These are phyloP conservation scores for Fusarium buxicola DNA, from an alignment of 2,329 filamentous ascomycete species.

Conservation along the genomic window DNA sequence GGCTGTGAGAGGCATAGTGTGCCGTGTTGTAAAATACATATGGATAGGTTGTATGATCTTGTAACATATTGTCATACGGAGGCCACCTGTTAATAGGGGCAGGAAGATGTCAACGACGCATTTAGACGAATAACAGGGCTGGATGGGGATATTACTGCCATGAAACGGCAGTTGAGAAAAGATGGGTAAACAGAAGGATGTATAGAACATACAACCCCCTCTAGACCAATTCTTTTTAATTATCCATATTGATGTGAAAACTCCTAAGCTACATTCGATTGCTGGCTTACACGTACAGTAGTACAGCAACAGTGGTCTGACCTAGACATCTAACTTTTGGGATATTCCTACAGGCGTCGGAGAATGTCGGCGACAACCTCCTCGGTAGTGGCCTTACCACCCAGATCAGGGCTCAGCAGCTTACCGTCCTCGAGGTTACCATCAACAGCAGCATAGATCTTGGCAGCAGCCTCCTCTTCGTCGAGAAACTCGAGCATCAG, in stretches of 20 bases:
- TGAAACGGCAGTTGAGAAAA: constrained; percentile 20
- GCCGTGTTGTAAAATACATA: constrained; percentile 41
- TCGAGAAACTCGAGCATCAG: constrained; percentile 97
- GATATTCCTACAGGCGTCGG: constrained; percentile 73
- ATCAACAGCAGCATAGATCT: constrained; percentile 93
- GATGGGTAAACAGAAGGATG: constrained; percentile 23
- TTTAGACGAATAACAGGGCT: constrained; percentile 27
- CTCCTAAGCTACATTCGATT: constrained; percentile 10
- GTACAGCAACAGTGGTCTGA: constrained; percentile 8
- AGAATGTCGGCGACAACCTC: constrained; percentile 91
- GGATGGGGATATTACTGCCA: constrained; percentile 6
- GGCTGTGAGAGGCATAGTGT: constrained; percentile 13
- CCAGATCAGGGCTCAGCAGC: constrained; percentile 88
- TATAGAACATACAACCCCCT: constrained; percentile 43
- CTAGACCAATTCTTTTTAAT: constrained; percentile 25
- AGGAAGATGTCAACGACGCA: constrained; percentile 34
- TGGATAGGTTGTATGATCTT: constrained; percentile 42
- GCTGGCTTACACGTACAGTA: background rate
- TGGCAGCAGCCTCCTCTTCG: constrained; percentile 85
- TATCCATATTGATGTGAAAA: constrained; percentile 5
- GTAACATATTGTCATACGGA: constrained; percentile 43
- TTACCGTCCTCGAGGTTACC: constrained; percentile 86
- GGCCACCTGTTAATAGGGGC: constrained; percentile 17
- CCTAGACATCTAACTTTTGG: constrained; percentile 20
- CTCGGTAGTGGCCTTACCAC: constrained; percentile 85